Percentiles rank a stretch among this genome's conserved stretches.
phyloP scores from a whole-genome alignment of 2,329 filamentous ascomycete species.

The Neonectria coccinea region DNA sequence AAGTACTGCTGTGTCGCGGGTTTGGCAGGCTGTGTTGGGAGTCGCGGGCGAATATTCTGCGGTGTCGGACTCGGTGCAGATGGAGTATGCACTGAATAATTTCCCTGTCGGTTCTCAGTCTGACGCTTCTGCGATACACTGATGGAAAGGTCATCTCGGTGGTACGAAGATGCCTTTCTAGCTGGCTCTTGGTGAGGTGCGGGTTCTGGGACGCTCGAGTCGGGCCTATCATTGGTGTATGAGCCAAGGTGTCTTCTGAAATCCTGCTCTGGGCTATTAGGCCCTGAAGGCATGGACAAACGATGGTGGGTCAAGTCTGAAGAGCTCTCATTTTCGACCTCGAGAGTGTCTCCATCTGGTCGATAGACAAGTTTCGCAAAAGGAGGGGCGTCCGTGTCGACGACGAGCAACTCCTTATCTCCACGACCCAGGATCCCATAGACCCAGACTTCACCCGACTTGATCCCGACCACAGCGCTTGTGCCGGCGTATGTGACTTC shows the following conservation, averaged over 20 bases:
- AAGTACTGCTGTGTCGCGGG: slow-evolving; percentile 17
- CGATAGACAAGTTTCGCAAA: slow-evolving; percentile 59
- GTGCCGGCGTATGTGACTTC: slow-evolving; percentile 79
- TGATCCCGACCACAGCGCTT: slow-evolving; percentile 76
- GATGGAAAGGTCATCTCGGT: slow-evolving; percentile 9
- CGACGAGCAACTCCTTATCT: slow-evolving; percentile 74
- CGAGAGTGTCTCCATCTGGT: slow-evolving; percentile 15
- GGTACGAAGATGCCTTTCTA: background rate
- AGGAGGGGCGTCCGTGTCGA: slow-evolving; percentile 67
- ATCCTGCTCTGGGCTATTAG: slow-evolving; percentile 13
- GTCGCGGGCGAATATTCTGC: slow-evolving; percentile 44
- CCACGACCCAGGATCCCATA: slow-evolving; percentile 78
- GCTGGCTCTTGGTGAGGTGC: background rate
- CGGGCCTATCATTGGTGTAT: background rate
- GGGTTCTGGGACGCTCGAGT: background rate
- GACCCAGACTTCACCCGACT: slow-evolving; percentile 72
- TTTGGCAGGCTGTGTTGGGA: background rate
- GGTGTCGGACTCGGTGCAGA: slow-evolving; percentile 53
- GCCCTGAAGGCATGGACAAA: slow-evolving; percentile 5
- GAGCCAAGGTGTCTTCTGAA: background rate
- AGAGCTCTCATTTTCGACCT: slow-evolving; percentile 9
- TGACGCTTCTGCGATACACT: slow-evolving; percentile 11
- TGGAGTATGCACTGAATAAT: slow-evolving; percentile 45
- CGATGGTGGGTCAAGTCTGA: slow-evolving; percentile 2
- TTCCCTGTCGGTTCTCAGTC: slow-evolving; percentile 1